Conservation (phyloP, 2,329 filamentous ascomycete species). For the Raffaelea arxii region DNA sequence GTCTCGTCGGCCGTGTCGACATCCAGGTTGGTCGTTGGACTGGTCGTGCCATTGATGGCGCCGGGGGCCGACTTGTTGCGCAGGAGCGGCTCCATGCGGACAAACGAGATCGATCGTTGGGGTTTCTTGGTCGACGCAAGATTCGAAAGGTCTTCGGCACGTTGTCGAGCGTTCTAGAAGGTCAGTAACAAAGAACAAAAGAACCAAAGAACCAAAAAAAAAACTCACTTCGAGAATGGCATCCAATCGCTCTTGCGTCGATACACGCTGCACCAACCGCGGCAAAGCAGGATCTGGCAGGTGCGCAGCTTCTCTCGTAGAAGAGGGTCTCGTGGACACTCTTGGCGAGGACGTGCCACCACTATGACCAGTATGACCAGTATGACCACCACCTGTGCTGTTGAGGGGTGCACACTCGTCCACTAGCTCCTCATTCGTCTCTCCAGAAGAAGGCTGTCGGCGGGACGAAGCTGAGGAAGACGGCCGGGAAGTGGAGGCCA, state of each 20-base stretch:
- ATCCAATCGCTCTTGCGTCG: slow-evolving; percentile 21
- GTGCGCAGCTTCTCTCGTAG: not conserved
- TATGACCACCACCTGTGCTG: no score
- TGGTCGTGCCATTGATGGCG: slow-evolving; percentile 8
- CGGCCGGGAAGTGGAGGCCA: not conserved
- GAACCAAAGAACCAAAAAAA: not conserved
- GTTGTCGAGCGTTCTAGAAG: slow-evolving; percentile 18
- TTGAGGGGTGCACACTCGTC: no score
- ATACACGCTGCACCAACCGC: slow-evolving; percentile 13
- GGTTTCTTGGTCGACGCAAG: slow-evolving; percentile 1
- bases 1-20: slow-evolving; percentile 12
- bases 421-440: no score
- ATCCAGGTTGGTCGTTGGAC: slow-evolving; percentile 1
- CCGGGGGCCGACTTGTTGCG: slow-evolving; percentile 11
- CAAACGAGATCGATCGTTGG: slow-evolving; percentile 1
- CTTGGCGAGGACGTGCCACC: no score
- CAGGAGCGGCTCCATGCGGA: slow-evolving; percentile 12
- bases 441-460: not conserved
- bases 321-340: not conserved
- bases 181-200: slow-evolving; percentile 1
- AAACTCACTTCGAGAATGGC: slow-evolving; percentile 23
- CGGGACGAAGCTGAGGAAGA: not conserved
- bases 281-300: slow-evolving; percentile 1
- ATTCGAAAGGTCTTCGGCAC: slow-evolving; percentile 15
- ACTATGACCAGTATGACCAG: no score